A percentile compares a stretch with the other conserved stretches of the same genome.
These are phyloP conservation scores for Phytophthora pinifolia DNA, from an alignment of 352 stramenopile species.

Conservation along the genomic window DNA sequence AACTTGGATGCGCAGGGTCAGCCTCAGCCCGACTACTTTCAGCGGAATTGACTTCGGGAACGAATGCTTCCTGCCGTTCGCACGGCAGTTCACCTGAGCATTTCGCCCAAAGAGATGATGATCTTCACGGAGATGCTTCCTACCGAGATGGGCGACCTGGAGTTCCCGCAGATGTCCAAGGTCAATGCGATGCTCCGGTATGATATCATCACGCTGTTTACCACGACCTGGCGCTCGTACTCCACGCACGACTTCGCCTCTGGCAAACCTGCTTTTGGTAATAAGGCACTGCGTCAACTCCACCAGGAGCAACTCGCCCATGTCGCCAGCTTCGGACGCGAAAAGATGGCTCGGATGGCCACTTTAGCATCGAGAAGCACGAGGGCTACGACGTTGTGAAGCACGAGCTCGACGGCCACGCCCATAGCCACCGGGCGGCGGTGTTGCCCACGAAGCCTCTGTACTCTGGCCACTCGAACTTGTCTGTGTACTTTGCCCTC, in stretches of 20 bases:
- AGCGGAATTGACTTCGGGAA: slow-evolving; percentile 56
- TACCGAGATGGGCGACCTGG: slow-evolving; percentile 51
- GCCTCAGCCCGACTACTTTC: slow-evolving; percentile 64
- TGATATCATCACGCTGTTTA: slow-evolving; percentile 84
- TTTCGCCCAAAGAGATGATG: slow-evolving; percentile 56
- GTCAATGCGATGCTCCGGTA: slow-evolving; percentile 90
- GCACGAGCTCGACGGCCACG: no score
- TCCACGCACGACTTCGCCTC: slow-evolving; percentile 67
- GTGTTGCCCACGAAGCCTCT: slow-evolving; percentile 22
- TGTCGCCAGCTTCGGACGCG: slow-evolving; percentile 44
- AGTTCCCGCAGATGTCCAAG: slow-evolving; percentile 59
- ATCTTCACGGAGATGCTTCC: slow-evolving; percentile 81
- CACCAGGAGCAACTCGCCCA: slow-evolving; percentile 57
- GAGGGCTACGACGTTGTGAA: no score
- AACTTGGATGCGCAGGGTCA: slow-evolving; percentile 28
- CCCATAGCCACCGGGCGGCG: slow-evolving; percentile 29
- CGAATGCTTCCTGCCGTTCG: slow-evolving; percentile 79
- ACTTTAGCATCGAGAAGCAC: no score
- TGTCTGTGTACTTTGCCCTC: slow-evolving; percentile 24
- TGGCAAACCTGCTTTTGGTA: slow-evolving; percentile 61
- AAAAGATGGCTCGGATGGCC: no score
- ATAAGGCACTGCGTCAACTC: slow-evolving; percentile 42
- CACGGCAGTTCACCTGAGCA: slow-evolving; percentile 39
- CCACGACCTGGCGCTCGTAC: slow-evolving; percentile 61
- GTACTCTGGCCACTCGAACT: slow-evolving; percentile 14